A percentile compares a stretch with the other conserved stretches of the same genome.
These are phyloP conservation scores for Iris macrosiphon DNA, from an alignment of 106 monocot species.

Conservation along the genomic window DNA sequence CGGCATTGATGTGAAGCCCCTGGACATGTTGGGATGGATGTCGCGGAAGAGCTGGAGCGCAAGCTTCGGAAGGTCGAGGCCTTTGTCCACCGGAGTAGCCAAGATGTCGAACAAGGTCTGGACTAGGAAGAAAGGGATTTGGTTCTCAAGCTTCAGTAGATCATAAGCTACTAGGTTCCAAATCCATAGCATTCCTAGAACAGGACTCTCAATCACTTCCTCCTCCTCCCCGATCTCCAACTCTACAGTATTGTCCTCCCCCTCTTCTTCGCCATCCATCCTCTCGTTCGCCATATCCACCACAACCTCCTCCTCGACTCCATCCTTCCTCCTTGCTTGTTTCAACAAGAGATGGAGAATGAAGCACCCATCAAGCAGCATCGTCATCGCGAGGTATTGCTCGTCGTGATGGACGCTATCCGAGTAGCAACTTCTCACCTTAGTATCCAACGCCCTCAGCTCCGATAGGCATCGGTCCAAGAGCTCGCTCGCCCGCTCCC, in stretches of 20 bases:
- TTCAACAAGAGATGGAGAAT: slow-evolving; percentile 13
- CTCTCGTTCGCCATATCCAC: too few relatives aligned
- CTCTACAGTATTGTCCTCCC: too few relatives aligned
- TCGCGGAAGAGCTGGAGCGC: not conserved
- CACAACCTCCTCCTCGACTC: not conserved
- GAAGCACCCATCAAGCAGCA: slow-evolving; percentile 21
- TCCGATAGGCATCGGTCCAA: not conserved
- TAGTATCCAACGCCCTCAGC: not conserved
- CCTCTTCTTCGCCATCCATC: too few relatives aligned
- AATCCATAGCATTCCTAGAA: slow-evolving; percentile 7
- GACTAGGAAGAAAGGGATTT: slow-evolving; percentile 3
- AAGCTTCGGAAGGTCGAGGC: not conserved
- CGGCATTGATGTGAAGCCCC: not conserved
- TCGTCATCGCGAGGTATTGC: not conserved
- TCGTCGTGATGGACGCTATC: not conserved
- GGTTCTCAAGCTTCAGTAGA: not conserved
- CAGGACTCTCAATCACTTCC: not conserved
- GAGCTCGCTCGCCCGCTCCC: not conserved
- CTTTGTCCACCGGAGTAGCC: not conserved
- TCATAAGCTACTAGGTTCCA: not conserved
- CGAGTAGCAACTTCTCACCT: not conserved
- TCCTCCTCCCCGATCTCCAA: not conserved
- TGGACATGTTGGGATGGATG: not conserved
- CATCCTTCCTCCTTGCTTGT: not conserved
- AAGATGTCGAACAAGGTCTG: not conserved